phyloP scores from a whole-genome alignment of 2,329 filamentous ascomycete genomes.

The Stagonosporopsis rhizophila region DNA sequence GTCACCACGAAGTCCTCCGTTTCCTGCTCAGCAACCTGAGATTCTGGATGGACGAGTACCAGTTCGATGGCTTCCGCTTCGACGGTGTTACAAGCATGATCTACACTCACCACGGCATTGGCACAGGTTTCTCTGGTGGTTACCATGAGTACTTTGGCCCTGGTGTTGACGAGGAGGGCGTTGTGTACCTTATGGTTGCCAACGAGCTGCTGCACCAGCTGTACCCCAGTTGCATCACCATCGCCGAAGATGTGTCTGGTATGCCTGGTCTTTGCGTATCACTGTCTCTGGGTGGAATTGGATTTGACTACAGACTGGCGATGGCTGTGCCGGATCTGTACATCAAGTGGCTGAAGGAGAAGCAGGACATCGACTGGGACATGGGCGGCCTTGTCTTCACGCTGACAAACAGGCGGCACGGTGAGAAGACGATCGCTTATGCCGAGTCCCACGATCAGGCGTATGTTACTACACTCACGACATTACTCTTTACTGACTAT shows the following conservation, averaged over 20 bases:
- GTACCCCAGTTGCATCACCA: conserved; percentile 86
- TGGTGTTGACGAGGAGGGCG: conserved; percentile 87
- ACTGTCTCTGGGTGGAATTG: conserved; percentile 84
- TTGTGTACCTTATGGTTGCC: conserved; percentile 94
- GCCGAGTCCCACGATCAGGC: conserved; percentile 98
- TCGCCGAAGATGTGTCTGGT: conserved; percentile 96
- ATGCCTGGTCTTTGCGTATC: conserved; percentile 97
- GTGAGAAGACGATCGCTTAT: conserved; percentile 98
- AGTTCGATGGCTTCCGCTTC: conserved; percentile 96
- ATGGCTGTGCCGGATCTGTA: conserved; percentile 99
- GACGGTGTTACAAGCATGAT: conserved; percentile 99
- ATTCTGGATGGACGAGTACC: conserved; percentile 99
- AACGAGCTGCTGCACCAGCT: conserved; percentile 95
- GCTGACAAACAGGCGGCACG: conserved; percentile 88
- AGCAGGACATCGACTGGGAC: conserved; percentile 90
- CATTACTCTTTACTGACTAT: not conserved
- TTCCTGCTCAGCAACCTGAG: conserved; percentile 94
- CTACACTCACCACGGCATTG: conserved; percentile 93
- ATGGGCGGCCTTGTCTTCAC: conserved; percentile 85
- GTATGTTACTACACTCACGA: conserved; percentile 61
- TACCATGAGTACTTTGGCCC: conserved; percentile 98
- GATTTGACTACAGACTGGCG: conserved; percentile 95
- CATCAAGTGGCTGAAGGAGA: conserved; percentile 98
- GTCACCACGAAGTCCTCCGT: conserved; percentile 90
- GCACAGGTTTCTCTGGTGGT: conserved; percentile 94